phyloP scores from a whole-genome alignment of 1,284 basidiomycete species.

The Puccinia polysora region DNA sequence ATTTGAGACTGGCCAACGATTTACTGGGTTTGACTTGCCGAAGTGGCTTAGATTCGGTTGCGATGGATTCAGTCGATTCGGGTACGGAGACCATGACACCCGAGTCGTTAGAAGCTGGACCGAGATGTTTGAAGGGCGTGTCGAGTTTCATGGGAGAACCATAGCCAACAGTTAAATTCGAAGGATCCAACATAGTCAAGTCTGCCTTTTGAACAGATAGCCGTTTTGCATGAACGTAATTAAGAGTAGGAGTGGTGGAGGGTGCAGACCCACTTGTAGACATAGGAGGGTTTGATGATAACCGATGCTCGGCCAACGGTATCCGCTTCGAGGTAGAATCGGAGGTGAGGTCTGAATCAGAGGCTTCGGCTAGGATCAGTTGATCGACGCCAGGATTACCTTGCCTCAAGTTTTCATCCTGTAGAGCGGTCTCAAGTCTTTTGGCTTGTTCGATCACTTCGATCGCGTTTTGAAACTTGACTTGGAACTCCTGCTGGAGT shows the following conservation, averaged over 20 bases:
- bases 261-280: conserved; percentile 32
- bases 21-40: conserved; percentile 36
- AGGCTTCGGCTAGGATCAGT: not conserved
- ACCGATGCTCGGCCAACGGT: conserved; percentile 24
- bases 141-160: conserved; percentile 44
- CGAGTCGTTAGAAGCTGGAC: not conserved
- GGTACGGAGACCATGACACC: not conserved
- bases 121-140: conserved; percentile 42
- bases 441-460: conserved; percentile 38
- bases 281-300: conserved; percentile 27
- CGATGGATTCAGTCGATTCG: not conserved
- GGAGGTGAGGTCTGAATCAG: not conserved
- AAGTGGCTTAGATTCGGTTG: not conserved
- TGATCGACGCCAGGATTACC: not conserved
- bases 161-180: conserved; percentile 36
- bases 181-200: conserved; percentile 33
- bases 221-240: conserved; percentile 31
- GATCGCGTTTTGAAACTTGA: conserved; percentile 37
- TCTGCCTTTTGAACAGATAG: conserved; percentile 26
- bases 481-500: conserved; percentile 31
- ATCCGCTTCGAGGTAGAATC: conserved; percentile 7
- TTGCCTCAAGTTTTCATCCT: conserved; percentile 4
- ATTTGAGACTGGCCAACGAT: conserved; percentile 40
- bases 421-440: not conserved
- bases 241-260: conserved; percentile 40